phyloP scores from a whole-genome alignment of 768 basidiomycete species.

The Zangia roseola region DNA sequence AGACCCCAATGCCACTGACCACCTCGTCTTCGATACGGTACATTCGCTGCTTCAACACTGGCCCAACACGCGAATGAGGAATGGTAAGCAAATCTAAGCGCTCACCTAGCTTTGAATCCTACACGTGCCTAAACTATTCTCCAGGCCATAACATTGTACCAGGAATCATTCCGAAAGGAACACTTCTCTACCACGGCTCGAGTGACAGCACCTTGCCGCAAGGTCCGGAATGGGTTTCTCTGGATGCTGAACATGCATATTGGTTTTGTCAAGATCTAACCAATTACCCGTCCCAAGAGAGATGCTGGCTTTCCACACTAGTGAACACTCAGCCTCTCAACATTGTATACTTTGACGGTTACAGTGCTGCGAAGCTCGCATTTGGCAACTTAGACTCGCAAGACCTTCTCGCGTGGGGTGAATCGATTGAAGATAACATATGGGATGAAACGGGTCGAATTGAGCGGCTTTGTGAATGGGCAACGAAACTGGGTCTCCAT shows the following conservation, averaged over 20 bases:
- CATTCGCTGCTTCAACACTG: slow-evolving; percentile 33
- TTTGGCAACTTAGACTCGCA: slow-evolving; percentile 36
- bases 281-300: not conserved
- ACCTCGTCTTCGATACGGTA: slow-evolving; percentile 32
- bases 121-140: not conserved
- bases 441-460: slow-evolving; percentile 25
- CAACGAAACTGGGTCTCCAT: slow-evolving; percentile 28
- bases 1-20: slow-evolving; percentile 29
- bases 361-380: slow-evolving; percentile 29
- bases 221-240: slow-evolving; percentile 30
- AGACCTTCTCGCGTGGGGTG: slow-evolving; percentile 35
- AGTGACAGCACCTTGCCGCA: slow-evolving; percentile 18
- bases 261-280: slow-evolving; percentile 32
- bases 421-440: slow-evolving; percentile 16
- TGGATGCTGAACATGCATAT: slow-evolving; percentile 35
- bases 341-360: slow-evolving; percentile 36
- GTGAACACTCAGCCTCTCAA: slow-evolving; percentile 24
- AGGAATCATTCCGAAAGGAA: slow-evolving; percentile 30
- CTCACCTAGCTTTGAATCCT: not conserved
- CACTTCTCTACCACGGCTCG: slow-evolving; percentile 32
- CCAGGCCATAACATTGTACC: slow-evolving; percentile 34
- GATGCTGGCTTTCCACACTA: slow-evolving; percentile 17
- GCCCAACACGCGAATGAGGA: slow-evolving; percentile 39
- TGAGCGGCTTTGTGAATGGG: slow-evolving; percentile 34
- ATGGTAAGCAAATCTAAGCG: slow-evolving; percentile 19